Base-by-base conservation (phyloP, 2,329 filamentous ascomycete species). In the Ophiostoma ulmi region DNA sequence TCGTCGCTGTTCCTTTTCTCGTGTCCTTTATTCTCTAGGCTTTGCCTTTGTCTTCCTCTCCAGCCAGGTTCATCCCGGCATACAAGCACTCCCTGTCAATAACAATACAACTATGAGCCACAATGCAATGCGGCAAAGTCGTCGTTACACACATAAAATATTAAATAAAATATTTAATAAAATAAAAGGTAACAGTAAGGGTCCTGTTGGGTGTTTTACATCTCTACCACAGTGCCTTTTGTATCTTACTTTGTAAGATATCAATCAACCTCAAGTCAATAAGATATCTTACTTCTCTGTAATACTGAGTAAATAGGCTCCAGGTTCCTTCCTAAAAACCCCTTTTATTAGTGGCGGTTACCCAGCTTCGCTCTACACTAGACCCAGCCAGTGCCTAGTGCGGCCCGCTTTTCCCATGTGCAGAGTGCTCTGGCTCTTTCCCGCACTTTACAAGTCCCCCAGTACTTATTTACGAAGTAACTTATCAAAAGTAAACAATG, bases 401-500 rank as follows among this genome's bases (percentile, higher is more conserved):
- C 22, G 68, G 17, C 55, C 70, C 70, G 55, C 68, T 66, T 66
- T 68, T 48, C 39, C 39, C 20, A 36, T 52, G 22, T 48, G 36
- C 20, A 44, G 31, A 55, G 31, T 13, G 20, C 20, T 38, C 44
- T 31, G 39, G 13, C 41, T 63, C 70, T 65, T 68, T 44, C 39
- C 39, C 39, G 39, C 39, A 44, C 8, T 31, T 31, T 31, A 31
- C 31, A 31, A 31, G 26, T 31, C n/a, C 26, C 26, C 1, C 26
- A 31, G 26, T 31, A 31, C 35, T 38, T 36, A 20, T 38, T 38
- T n/a, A 20, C 20, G 44, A 61, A 26, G n/a, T 22, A 44, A 31
- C 31, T 38, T 38, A 41, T 35, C 64, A 38, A 66, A 71, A 71
- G 70, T 71, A 71, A 71, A 71, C 70, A 71, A 67, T 44, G 64